A percentile compares a stretch with the other conserved stretches of the same genome.
phyloP scores from a whole-genome alignment of 2,329 filamentous ascomycete species.

The Rutstroemia sp. region DNA sequence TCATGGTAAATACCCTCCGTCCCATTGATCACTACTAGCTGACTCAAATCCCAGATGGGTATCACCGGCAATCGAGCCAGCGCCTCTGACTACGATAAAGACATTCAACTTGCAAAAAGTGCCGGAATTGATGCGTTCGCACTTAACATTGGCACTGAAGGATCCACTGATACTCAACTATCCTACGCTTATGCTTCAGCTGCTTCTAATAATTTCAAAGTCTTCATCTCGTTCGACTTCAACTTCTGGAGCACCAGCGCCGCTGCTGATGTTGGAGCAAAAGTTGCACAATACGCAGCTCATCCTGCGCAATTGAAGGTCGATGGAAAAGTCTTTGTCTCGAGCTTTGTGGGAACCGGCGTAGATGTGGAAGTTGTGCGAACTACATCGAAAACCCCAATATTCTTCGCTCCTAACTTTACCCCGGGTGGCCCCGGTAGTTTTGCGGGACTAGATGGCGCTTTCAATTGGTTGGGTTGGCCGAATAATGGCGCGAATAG shows the following conservation, averaged over 20 bases:
- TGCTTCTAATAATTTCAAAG: constrained; percentile 23
- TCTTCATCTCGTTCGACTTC: constrained; percentile 31
- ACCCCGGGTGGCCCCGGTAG: neutral
- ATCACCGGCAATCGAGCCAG: constrained; percentile 15
- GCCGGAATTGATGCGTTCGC: constrained; percentile 32
- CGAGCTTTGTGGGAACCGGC: constrained; percentile 46
- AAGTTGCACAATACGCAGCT: constrained; percentile 25
- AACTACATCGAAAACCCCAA: constrained; percentile 15
- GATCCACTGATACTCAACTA: constrained; percentile 27
- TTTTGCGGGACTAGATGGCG: neutral
- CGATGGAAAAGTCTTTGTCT: constrained; percentile 30
- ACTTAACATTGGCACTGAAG: constrained; percentile 27
- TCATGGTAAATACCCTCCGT: constrained; percentile 11
- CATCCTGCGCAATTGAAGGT: constrained; percentile 30
- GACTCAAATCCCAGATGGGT: constrained; percentile 10
- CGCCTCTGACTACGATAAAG: constrained; percentile 12
- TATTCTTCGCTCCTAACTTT: constrained; percentile 10
- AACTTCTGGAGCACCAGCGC: constrained; percentile 10
- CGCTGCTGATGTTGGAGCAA: constrained; percentile 18
- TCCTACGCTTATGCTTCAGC: constrained; percentile 25
- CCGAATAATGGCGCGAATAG: constrained; percentile 6
- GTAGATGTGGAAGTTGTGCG: constrained; percentile 33
- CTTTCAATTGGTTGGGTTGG: constrained; percentile 9
- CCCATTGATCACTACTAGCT: neutral
- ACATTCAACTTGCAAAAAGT: constrained; percentile 18